phyloP scores from a whole-genome alignment of 1,284 basidiomycete genomes.

The Cryptococcus maquisensis region DNA sequence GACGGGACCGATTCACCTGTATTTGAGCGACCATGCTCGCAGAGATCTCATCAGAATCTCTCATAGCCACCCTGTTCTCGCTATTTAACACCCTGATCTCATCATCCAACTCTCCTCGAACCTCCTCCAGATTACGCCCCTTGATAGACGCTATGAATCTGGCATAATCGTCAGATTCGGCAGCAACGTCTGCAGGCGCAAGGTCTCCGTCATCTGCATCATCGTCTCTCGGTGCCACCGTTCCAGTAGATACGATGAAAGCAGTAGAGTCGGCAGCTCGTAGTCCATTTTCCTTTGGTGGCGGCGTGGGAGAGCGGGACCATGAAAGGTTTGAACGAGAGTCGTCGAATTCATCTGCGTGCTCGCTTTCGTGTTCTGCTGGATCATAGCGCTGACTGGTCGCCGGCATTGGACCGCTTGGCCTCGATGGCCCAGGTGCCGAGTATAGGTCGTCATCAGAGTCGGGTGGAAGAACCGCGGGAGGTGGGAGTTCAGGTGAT shows the following conservation, averaged over 20 bases:
- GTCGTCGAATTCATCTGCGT: constrained; percentile 23
- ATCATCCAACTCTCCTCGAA: constrained; percentile 82
- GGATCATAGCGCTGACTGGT: neutral
- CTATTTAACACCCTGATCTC: constrained; percentile 79
- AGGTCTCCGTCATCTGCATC: constrained; percentile 58
- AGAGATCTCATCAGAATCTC: constrained; percentile 92
- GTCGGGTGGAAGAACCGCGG: too few relatives aligned
- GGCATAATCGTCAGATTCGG: constrained; percentile 86
- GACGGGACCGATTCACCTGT: constrained; percentile 59
- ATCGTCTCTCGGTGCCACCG: constrained; percentile 19
- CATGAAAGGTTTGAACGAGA: constrained; percentile 36
- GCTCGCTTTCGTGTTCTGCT: neutral
- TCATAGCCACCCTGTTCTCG: constrained; percentile 80
- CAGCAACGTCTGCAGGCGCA: constrained; percentile 58
- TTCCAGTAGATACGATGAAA: constrained; percentile 9
- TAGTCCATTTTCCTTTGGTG: constrained; percentile 10
- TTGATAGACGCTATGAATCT: constrained; percentile 85
- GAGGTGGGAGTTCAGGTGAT: too few relatives aligned
- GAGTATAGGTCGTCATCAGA: constrained; percentile 10
- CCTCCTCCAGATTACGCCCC: constrained; percentile 71
- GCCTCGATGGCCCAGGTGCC: neutral
- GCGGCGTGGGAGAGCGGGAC: constrained; percentile 40
- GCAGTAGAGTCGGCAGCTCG: constrained; percentile 18
- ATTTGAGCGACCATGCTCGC: constrained; percentile 94
- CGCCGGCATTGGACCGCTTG: neutral